Base-by-base conservation (phyloP, 352 stramenopile species). In the Phytophthora megakarya region DNA sequence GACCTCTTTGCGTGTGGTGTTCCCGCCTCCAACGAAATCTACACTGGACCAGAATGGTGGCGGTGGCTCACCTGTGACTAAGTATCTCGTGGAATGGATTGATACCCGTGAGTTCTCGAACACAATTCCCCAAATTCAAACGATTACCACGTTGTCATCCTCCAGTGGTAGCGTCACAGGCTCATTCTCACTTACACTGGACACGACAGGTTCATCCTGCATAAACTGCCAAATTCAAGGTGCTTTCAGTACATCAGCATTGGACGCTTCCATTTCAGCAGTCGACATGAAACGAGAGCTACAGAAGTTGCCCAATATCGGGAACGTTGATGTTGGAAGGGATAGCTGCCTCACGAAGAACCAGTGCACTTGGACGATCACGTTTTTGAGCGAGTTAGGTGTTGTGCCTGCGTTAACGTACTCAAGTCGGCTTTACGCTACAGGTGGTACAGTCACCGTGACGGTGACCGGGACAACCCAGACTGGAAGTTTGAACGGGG, bases 51-150 rank as follows among this genome's bases (percentile, higher is more conserved):
- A 84, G 9, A 88, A 96, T 23, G 91, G 92, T 48, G 65, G 86
- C 25, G 95, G 95, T n/a, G 96, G 96, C 10, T 85, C 85, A 6
- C 23, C 56, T 3, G 76, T 98, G 35, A 83, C 82, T 1, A 81
- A 89, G 46, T 99, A 98, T 62, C 69, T 98, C 9, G 78, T 99
- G 9, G 97, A 99, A 56, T 99, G 95, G 95, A 92, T 78, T 13
- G 82, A 88, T 16, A 61, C 35, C n/a, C 70, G 69, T 3, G 75
- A 87, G 35, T 99, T 92, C 65, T 57, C 76, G 0, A 70, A 58
- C 12, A 95, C 86, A 43, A 44, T 76, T 1, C 46, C 68, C 5
- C 76, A 92, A 21, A 75, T 94, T 0, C 86, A 97, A 45, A 75
- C 76, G 10, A 70, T 98, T 43, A 58, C 57, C 9, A 95, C 86